Conservation (phyloP, 306 rosid species). For the Arachis stenosperma region DNA sequence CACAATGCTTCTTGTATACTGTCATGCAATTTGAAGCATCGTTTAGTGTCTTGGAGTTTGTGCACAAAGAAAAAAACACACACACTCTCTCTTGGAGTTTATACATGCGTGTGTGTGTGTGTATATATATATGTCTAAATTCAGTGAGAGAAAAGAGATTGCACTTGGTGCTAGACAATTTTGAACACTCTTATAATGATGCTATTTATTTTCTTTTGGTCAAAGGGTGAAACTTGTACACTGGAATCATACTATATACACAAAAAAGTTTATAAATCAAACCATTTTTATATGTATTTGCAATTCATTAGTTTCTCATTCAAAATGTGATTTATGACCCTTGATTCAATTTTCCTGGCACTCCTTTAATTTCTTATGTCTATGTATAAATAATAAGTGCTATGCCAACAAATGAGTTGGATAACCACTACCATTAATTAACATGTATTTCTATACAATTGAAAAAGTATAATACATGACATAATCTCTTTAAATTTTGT, state of each 20-base stretch:
- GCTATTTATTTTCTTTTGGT: conserved; percentile 35
- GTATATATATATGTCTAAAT: background rate
- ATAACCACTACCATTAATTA: no score
- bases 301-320: background rate
- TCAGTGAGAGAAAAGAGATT: conserved; percentile 32
- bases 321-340: background rate
- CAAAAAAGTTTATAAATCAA: background rate
- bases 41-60: conserved; percentile 32
- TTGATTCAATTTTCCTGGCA: background rate
- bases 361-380: no score
- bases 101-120: background rate
- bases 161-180: conserved; percentile 20
- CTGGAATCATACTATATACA: conserved; percentile 15
- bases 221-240: conserved; percentile 24
- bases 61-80: conserved; percentile 1
- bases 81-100: background rate
- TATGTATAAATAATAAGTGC: no score
- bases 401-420: no score
- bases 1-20: conserved; percentile 17
- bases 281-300: background rate
- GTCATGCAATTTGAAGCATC: conserved; percentile 38
- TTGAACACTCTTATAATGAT: conserved; percentile 4
- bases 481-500: no score
- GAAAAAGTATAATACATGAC: no score
- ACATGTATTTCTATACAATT: no score